Evolutionary conservation across 2,329 filamentous ascomycete genomes (phyloP).

Genomic region (Rutstroemia sp.): DNA sequence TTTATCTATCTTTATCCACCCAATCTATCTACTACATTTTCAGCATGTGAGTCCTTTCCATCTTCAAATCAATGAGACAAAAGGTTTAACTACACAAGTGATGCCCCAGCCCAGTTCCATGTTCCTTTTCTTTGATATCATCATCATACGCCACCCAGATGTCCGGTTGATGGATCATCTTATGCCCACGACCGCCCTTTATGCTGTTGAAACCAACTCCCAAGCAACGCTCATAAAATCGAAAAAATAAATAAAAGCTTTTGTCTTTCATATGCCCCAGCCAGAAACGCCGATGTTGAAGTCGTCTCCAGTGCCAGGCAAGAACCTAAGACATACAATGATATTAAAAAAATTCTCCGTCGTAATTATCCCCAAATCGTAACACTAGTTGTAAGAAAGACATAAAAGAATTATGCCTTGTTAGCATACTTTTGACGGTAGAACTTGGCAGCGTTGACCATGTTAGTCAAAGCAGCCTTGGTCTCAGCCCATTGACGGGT

Average conservation of each 20-base stretch:
- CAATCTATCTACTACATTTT: constrained; percentile 3
- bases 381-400: constrained; percentile 10
- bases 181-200: constrained; percentile 20
- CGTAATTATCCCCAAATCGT: constrained; percentile 7
- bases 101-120: background rate
- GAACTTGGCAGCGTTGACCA: constrained; percentile 97
- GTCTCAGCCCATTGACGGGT: constrained; percentile 98
- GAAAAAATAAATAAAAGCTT: constrained; percentile 18
- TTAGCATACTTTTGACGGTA: constrained; percentile 80
- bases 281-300: constrained; percentile 42
- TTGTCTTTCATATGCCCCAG: constrained; percentile 26
- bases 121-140: background rate
- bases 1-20: constrained; percentile 14
- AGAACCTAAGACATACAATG: constrained; percentile 18
- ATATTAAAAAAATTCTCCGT: constrained; percentile 3
- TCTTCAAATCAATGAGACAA: background rate
- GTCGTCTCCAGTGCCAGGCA: constrained; percentile 32
- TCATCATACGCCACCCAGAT: constrained; percentile 16
- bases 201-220: constrained; percentile 28
- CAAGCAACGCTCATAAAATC: constrained; percentile 9
- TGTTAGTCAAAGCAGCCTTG: constrained; percentile 90
- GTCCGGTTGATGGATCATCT: constrained; percentile 32
- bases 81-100: constrained; percentile 9
- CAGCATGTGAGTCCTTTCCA: constrained; percentile 1
- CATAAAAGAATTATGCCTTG: constrained; percentile 13